Percentiles rank a stretch among this genome's conserved stretches.
Evolutionary conservation across 1,284 basidiomycete genomes (phyloP).

Genomic region (Cryptococcus hybrid): DNA sequence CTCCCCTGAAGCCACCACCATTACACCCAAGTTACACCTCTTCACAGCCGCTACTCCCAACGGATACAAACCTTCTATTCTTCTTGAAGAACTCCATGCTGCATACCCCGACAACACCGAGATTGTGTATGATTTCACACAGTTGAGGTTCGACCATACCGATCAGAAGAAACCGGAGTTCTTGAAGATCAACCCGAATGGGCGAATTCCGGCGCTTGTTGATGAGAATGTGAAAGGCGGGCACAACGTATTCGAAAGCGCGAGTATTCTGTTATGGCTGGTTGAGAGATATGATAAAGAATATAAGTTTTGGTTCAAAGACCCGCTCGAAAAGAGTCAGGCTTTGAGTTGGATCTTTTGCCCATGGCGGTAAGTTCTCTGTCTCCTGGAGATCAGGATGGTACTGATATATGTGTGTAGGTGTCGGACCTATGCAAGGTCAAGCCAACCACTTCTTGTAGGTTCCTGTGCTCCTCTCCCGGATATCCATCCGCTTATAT

Average conservation of each 20-base stretch:
- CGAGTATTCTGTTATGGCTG: slow-evolving; percentile 66
- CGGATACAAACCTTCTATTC: slow-evolving; percentile 60
- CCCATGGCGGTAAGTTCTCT: slow-evolving; percentile 43
- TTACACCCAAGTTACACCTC: slow-evolving; percentile 54
- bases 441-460: slow-evolving; percentile 57
- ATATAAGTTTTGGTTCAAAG: slow-evolving; percentile 58
- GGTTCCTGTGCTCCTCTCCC: slow-evolving; percentile 2
- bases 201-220: slow-evolving; percentile 59
- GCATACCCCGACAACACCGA: slow-evolving; percentile 53
- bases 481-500: not conserved
- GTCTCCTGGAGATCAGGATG: no score
- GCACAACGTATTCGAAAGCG: slow-evolving; percentile 66
- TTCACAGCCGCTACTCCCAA: slow-evolving; percentile 66
- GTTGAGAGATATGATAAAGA: slow-evolving; percentile 59
- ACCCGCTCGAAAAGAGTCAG: slow-evolving; percentile 55
- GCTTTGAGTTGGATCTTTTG: slow-evolving; percentile 76
- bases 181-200: slow-evolving; percentile 64
- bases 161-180: slow-evolving; percentile 62
- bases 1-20: slow-evolving; percentile 2
- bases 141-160: slow-evolving; percentile 56
- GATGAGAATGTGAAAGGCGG: slow-evolving; percentile 42
- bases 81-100: slow-evolving; percentile 68
- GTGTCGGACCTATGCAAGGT: slow-evolving; percentile 53
- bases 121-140: slow-evolving; percentile 61
- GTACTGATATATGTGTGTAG: not conserved